These are phyloP conservation scores for Kodamaea neixiangensis DNA, from an alignment of 805 yeast species.

Conservation along the genomic window DNA sequence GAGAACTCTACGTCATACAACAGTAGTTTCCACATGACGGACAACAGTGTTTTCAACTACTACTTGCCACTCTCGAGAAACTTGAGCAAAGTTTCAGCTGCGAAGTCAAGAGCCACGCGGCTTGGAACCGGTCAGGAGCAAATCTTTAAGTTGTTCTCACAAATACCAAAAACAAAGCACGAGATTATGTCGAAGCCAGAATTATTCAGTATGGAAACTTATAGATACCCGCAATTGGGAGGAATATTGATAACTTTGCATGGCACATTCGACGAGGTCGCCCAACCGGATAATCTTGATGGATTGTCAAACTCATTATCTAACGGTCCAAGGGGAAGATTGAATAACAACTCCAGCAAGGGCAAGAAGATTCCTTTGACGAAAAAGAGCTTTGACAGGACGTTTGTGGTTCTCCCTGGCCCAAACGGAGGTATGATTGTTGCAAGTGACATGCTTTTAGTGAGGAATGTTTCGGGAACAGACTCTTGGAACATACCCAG, in stretches of 20 bases:
- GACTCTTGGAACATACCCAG: conserved; percentile 54
- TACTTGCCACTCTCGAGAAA: conserved; percentile 79
- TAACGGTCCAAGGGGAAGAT: conserved; percentile 17
- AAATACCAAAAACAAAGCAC: conserved; percentile 80
- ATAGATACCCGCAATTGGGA: conserved; percentile 66
- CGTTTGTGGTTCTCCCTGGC: conserved; percentile 73
- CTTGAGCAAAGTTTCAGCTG: conserved; percentile 58
- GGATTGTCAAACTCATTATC: conserved; percentile 13
- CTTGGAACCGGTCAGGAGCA: conserved; percentile 69
- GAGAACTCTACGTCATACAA: conserved; percentile 12
- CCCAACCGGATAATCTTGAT: conserved; percentile 48
- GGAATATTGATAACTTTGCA: conserved; percentile 81
- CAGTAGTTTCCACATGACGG: conserved; percentile 8
- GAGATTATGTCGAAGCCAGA: conserved; percentile 61
- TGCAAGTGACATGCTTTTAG: conserved; percentile 78
- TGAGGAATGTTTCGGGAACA: conserved; percentile 59
- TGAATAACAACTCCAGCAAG: conserved; percentile 25
- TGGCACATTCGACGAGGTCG: conserved; percentile 78
- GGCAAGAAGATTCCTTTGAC: conserved; percentile 38
- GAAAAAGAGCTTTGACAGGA: conserved; percentile 82
- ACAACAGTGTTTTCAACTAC: conserved; percentile 50
- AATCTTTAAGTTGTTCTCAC: conserved; percentile 60
- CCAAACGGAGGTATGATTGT: conserved; percentile 71
- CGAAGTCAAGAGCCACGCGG: conserved; percentile 56
- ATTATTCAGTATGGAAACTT: conserved; percentile 74